Base-by-base conservation (phyloP, 192 early-diverging fungal species). In the Entomortierella parvispora region DNA sequence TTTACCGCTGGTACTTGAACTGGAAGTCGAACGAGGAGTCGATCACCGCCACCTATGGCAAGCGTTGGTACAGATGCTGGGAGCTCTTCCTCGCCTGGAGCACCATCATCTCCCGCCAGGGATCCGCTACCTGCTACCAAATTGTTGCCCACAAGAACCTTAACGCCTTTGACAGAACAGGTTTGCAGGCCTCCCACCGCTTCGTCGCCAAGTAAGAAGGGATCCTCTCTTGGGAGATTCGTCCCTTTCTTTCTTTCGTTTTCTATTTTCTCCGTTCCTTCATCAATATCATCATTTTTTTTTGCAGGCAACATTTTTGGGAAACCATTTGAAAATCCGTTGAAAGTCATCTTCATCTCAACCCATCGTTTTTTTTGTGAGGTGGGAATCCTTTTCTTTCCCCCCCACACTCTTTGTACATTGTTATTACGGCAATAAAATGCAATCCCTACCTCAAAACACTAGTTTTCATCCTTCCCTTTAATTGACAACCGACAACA, bases 31-130 rank as follows among this genome's bases (percentile, higher is more conserved):
- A 97, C 89, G 91, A 92, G 86, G 95, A 93, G 37, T 66, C 84
- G 61, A 92, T 99, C 52, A 81, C 88, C 34, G 87, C 83, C 54
- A 90, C 88, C 75, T 99, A 99, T 63, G 96, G 96, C 54, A 91
- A 93, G 72, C 89, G 90, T 65, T 95, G 93, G 94, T 93, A 79
- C 72, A 67, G 96, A 68, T 85, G 94, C 78, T 99, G 97, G 97
- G 95, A 99, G 89, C 91, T 97, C 82, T 99, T 99, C 91, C 90
- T 99, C 67, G 93, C 95, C 52, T 99, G 95, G 93, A 96, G 95
- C 47, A 89, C 92, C 65, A 97, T 99, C 70, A 89, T 97, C 62
- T 92, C 96, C 48, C 91, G 97, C 76, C 97, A 99, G 86, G 97
- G 97, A 18, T 93, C 90, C 80, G 93, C 97, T 25, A 99, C 96